phyloP scores from a whole-genome alignment of 2,329 filamentous ascomycete genomes.

The Trichoderma citrinoviride region DNA sequence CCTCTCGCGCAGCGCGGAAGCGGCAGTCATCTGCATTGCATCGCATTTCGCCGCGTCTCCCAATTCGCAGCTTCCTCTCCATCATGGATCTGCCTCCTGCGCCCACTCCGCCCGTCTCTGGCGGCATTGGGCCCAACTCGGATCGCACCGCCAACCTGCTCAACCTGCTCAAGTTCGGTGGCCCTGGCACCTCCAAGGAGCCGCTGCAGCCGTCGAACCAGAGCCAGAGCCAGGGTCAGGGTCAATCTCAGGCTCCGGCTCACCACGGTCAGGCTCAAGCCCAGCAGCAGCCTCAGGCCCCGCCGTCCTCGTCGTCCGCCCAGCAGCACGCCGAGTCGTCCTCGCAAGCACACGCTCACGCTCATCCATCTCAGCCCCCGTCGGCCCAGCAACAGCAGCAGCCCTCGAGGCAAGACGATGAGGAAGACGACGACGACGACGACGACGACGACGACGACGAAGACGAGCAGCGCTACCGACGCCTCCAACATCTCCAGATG shows the following conservation, averaged over 20 bases:
- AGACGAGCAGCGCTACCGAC: constrained; percentile 18
- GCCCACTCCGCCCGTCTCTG: constrained; percentile 47
- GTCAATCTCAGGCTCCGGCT: constrained; percentile 19
- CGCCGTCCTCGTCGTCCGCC: constrained; percentile 17
- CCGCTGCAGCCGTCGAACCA: constrained; percentile 35
- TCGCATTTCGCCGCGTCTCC: constrained; percentile 19
- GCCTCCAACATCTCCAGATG: constrained; percentile 25
- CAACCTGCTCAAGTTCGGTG: constrained; percentile 61
- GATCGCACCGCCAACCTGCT: constrained; percentile 56
- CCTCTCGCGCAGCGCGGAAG: constrained; percentile 13
- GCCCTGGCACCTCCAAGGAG: constrained; percentile 33
- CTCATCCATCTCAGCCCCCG: constrained; percentile 21
- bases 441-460: constrained; percentile 17
- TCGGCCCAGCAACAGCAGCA: constrained; percentile 26
- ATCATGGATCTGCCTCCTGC: constrained; percentile 49
- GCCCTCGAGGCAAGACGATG: constrained; percentile 2
- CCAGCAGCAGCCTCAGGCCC: constrained; percentile 8
- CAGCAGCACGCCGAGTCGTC: constrained; percentile 21
- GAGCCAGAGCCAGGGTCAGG: constrained; percentile 23
- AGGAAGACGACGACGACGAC: constrained; percentile 14
- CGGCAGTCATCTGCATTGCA: constrained; percentile 22
- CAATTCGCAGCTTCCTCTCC: constrained; percentile 15
- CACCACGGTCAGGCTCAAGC: constrained; percentile 22
- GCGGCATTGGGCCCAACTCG: constrained; percentile 38
- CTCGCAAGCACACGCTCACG: constrained; percentile 3